phyloP scores from a whole-genome alignment of 1,139 yeast genomes.

The Lodderomyces margitis region DNA sequence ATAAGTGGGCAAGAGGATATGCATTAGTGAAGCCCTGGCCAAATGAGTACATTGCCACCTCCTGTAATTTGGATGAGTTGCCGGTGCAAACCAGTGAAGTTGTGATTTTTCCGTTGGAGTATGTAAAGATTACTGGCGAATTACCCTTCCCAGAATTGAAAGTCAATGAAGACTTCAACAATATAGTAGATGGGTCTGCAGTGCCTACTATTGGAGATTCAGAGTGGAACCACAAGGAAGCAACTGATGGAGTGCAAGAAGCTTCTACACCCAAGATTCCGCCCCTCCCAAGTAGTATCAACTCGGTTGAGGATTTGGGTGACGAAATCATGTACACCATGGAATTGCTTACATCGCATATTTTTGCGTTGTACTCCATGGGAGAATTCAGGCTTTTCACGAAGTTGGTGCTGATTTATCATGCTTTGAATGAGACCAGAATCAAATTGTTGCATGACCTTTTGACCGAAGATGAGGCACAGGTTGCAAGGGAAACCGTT shows the following conservation, averaged over 20 bases:
- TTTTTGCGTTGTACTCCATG: conserved; percentile 67
- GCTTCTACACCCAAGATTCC: conserved; percentile 38
- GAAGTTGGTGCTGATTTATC: conserved; percentile 52
- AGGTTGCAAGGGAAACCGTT: conserved; percentile 56
- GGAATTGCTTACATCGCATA: conserved; percentile 57
- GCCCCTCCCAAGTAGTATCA: conserved; percentile 43
- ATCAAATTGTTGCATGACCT: conserved; percentile 55
- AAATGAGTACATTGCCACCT: conserved; percentile 61
- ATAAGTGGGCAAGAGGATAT: conserved; percentile 82
- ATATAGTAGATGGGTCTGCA: conserved; percentile 25
- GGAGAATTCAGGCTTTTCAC: conserved; percentile 64
- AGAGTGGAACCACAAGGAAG: conserved; percentile 35
- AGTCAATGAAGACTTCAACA: conserved; percentile 33
- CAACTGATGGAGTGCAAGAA: conserved; percentile 23
- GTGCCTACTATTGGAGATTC: conserved; percentile 46
- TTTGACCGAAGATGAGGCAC: conserved; percentile 58
- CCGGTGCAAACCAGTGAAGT: conserved; percentile 53
- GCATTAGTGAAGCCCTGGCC: conserved; percentile 63
- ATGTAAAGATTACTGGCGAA: conserved; percentile 39
- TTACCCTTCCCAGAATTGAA: conserved; percentile 28
- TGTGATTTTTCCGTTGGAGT: conserved; percentile 61
- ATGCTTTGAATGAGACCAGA: conserved; percentile 63
- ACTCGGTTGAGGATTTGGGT: conserved; percentile 34
- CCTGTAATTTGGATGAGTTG: conserved; percentile 59
- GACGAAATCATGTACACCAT: conserved; percentile 60